phyloP scores from a whole-genome alignment of 2,329 filamentous ascomycete genomes.

The Diplodia corticola region DNA sequence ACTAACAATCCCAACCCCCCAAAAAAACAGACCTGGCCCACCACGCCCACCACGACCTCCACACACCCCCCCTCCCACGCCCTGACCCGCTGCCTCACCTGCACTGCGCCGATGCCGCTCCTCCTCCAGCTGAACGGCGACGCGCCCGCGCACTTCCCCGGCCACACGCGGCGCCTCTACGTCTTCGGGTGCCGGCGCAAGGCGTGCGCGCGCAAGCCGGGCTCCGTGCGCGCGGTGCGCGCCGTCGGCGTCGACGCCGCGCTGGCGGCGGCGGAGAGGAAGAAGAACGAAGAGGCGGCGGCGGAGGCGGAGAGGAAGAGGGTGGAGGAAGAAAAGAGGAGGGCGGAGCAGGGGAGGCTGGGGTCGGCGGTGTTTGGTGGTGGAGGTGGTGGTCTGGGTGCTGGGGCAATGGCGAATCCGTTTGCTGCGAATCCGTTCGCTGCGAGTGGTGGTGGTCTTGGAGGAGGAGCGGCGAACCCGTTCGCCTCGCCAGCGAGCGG shows the following conservation, averaged over 20 bases:
- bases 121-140: conserved; percentile 91
- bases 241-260: conserved; percentile 57
- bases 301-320: conserved; percentile 27
- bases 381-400: conserved; percentile 47
- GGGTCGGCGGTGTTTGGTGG: conserved; percentile 72
- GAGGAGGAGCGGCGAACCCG: conserved; percentile 54
- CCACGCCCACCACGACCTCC: too few relatives aligned
- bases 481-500: conserved; percentile 41
- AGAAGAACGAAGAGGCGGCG: conserved; percentile 24
- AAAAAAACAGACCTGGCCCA: conserved; percentile 82
- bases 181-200: conserved; percentile 79
- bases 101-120: conserved; percentile 78
- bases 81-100: conserved; percentile 82
- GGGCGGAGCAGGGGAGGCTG: conserved; percentile 39
- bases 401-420: conserved; percentile 54
- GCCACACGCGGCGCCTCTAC: conserved; percentile 85
- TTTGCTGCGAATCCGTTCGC: conserved; percentile 64
- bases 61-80: conserved; percentile 75
- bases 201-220: conserved; percentile 76
- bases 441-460: background rate
- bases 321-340: conserved; percentile 33
- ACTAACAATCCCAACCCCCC: too few relatives aligned
- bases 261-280: conserved; percentile 27
- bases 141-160: conserved; percentile 80
- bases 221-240: conserved; percentile 75